Conservation (phyloP, 352 stramenopile genomes). For the Blastocystis sp. region DNA sequence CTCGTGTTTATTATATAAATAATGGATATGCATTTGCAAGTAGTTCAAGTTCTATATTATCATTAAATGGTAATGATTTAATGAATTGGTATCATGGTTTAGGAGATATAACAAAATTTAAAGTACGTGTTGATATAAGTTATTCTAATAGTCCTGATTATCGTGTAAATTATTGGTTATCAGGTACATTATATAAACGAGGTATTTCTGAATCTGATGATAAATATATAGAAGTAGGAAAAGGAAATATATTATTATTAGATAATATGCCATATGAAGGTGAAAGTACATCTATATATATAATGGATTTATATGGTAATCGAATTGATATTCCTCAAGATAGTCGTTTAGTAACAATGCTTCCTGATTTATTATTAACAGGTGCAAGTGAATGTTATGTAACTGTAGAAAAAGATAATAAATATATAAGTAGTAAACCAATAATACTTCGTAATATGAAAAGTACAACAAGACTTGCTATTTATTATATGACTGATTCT, state of each 20-base stretch:
- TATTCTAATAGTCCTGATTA: not conserved
- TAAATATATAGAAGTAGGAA: not conserved
- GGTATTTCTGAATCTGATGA: not conserved
- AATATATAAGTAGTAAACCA: not conserved
- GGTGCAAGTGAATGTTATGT: slow-evolving; percentile 16
- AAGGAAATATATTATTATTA: not conserved
- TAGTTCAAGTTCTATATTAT: not conserved
- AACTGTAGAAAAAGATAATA: not conserved
- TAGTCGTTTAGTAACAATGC: not conserved
- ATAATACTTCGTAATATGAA: too few relatives aligned
- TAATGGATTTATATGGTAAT: slow-evolving; percentile 14
- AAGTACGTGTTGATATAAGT: not conserved
- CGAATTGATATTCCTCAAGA: not conserved
- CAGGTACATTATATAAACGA: not conserved
- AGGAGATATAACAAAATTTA: slow-evolving; percentile 1
- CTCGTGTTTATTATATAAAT: too few relatives aligned
- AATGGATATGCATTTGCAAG: too few relatives aligned
- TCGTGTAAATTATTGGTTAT: not conserved
- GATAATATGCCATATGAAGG: not conserved
- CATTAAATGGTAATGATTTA: not conserved
- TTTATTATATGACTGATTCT: too few relatives aligned
- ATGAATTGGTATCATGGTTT: not conserved
- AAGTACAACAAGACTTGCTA: too few relatives aligned
- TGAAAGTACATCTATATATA: not conserved
- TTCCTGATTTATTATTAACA: not conserved